Evolutionary conservation across 2,329 filamentous ascomycete genomes (phyloP).

Genomic region (Colletotrichum abscissum): DNA sequence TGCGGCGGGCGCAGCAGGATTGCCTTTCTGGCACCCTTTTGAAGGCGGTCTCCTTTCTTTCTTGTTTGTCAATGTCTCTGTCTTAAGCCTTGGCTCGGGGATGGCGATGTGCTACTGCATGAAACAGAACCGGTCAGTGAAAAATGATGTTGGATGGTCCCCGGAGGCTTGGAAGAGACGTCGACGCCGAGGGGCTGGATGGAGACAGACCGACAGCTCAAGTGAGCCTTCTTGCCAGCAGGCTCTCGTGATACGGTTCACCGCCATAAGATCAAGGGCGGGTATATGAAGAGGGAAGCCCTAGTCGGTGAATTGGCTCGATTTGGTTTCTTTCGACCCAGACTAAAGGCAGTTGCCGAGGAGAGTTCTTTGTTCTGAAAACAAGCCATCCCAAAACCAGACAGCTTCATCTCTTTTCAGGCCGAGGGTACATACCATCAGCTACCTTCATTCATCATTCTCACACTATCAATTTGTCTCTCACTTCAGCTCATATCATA

Average conservation of each 20-base stretch:
- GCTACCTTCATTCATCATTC: not conserved
- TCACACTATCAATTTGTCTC: not conserved
- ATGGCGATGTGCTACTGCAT: constrained; percentile 6
- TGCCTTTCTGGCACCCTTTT: not conserved
- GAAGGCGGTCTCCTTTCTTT: not conserved
- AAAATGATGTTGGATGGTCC: not conserved
- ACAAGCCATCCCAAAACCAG: not conserved
- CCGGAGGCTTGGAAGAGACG: not conserved
- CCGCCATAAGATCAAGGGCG: constrained; percentile 1
- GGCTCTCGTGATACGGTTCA: constrained; percentile 13
- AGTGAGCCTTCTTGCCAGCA: not conserved
- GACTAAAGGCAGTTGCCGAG: not conserved
- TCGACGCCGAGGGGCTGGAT: not conserved
- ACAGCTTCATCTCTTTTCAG: too few relatives aligned
- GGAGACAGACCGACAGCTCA: not conserved
- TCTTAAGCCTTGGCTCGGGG: not conserved
- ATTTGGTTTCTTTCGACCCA: not conserved
- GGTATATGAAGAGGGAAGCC: constrained; percentile 8
- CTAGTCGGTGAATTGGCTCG: not conserved
- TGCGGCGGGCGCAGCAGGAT: not conserved
- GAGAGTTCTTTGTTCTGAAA: not conserved
- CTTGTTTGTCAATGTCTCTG: not conserved
- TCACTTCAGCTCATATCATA: not conserved
- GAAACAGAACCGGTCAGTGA: constrained; percentile 5
- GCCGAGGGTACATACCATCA: not conserved